Conservation (phyloP, 768 basidiomycete genomes). For the Clitopilus passeckerianus region DNA sequence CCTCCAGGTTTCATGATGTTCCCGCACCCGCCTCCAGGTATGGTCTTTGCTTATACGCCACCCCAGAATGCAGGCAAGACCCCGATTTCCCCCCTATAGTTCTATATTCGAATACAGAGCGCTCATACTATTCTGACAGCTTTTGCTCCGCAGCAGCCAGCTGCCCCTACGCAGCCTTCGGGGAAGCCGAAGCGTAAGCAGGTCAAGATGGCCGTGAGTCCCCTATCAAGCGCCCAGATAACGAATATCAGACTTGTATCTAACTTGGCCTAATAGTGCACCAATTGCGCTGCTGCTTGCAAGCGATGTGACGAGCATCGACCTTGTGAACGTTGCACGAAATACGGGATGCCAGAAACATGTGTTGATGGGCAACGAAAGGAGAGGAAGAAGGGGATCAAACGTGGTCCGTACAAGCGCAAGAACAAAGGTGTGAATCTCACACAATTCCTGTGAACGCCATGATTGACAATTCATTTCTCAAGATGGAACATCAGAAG, state of each 20-base stretch:
- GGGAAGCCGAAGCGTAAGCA: constrained; percentile 72
- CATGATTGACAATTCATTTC: not conserved
- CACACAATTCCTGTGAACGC: not conserved
- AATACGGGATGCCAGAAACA: constrained; percentile 73
- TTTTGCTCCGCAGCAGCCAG: constrained; percentile 17
- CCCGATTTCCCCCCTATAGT: not conserved
- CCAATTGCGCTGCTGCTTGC: constrained; percentile 83
- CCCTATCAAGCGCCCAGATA: not conserved
- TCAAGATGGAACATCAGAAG: constrained; percentile 9
- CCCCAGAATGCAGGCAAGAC: constrained; percentile 30
- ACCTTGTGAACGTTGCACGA: constrained; percentile 86
- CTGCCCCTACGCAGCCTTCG: constrained; percentile 19
- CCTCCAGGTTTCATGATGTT: constrained; percentile 35
- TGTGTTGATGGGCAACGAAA: constrained; percentile 91
- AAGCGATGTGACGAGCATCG: constrained; percentile 87
- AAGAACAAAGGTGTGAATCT: constrained; percentile 31
- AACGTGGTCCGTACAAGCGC: constrained; percentile 82
- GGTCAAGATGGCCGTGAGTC: constrained; percentile 76
- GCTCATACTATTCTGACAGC: not conserved
- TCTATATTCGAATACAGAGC: not conserved
- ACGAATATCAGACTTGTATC: too few relatives aligned
- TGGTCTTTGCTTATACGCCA: constrained; percentile 36
- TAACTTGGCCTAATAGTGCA: constrained; percentile 39
- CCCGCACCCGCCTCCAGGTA: constrained; percentile 32
- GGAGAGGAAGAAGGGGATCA: constrained; percentile 88